phyloP scores from a whole-genome alignment of 108 stramenopile species.

The Pseudonitzschia multistriata region DNA sequence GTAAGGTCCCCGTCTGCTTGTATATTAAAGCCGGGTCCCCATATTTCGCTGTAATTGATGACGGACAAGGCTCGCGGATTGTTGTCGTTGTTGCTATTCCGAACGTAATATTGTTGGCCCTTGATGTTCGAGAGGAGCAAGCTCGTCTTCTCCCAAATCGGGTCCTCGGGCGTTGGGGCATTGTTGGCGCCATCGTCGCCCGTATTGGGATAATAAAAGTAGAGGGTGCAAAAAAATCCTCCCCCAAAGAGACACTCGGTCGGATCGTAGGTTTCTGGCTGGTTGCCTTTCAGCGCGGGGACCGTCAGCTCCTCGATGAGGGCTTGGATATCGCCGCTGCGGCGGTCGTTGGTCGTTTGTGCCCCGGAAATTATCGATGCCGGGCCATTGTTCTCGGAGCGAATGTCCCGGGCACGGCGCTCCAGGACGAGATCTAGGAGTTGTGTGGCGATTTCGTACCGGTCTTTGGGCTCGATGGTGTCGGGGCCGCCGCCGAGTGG shows the following conservation, averaged over 20 bases:
- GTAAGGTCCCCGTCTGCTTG: constrained; percentile 6
- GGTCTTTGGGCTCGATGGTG: too few species aligned
- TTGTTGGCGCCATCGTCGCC: neutral
- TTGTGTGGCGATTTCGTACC: constrained; percentile 5
- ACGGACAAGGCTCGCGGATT: too few species aligned
- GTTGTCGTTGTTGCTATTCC: neutral
- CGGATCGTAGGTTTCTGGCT: neutral
- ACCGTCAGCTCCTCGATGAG: neutral
- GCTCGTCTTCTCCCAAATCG: constrained; percentile 22
- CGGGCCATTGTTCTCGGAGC: neutral
- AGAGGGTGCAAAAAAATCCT: constrained; percentile 12
- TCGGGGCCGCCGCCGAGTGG: too few species aligned
- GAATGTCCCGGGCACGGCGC: neutral
- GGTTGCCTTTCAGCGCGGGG: neutral
- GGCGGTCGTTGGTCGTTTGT: neutral
- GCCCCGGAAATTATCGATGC: neutral
- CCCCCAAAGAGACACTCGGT: constrained; percentile 6
- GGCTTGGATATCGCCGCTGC: neutral
- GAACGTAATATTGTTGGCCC: constrained; percentile 23
- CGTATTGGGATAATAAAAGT: constrained; percentile 7
- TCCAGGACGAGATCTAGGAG: constrained; percentile 10
- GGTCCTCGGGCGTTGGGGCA: neutral
- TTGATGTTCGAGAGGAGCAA: constrained; percentile 11
- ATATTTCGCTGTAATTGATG: constrained; percentile 25
- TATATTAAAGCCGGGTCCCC: constrained; percentile 1